Base-by-base conservation (phyloP, 129 eudicot species). In the Saposhnikovia divaricata region DNA sequence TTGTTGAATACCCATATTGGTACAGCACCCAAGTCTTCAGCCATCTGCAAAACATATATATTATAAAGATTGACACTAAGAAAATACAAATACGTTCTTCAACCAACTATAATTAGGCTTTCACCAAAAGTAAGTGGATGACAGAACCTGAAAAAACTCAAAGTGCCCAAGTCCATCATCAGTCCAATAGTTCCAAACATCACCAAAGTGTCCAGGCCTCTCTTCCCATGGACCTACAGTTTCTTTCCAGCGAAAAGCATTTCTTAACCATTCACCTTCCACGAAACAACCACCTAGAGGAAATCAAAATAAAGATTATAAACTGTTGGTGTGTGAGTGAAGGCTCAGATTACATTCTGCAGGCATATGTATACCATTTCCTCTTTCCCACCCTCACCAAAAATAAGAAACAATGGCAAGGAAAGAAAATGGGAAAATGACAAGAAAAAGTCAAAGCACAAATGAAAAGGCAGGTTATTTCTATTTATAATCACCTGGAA, bases 141-240 rank as follows among this genome's bases (percentile, higher is more conserved):
- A 55, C 47, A 76, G 75, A 76, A 92, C 99, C 89, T 89, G 97
- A 66, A 96, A 91, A 83, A 89, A 92, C 85, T 96, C 99, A 38
- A 87, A 89, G 85, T 89, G 88, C 7, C 99, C 99, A 77, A 96
- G 89, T 72, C 98, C 99, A 85, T 96, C 99, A 82, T 96, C 99
- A 7, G 95, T 96, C 99, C 99, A 96, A 80, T 96, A 96, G 46
- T 84, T 71, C 99, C 99, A 96, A 75, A 89, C 90, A 80, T 92
- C 99, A 65, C 92, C 93, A 81, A 92, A 84, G 83, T 96, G 99
- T 21, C 99, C 99, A 0, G 99, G 92, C 78, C 99, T 89, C 78
- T 92, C 89, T 83, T 92, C 93, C 99, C 98, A 92, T 21, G 95
- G 90, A 40, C 99, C 99, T 57, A 96, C 78, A 50, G 97, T 92